These are phyloP conservation scores for Monosporascus sp. DNA, from an alignment of 2,329 filamentous ascomycete species.

Conservation along the genomic window DNA sequence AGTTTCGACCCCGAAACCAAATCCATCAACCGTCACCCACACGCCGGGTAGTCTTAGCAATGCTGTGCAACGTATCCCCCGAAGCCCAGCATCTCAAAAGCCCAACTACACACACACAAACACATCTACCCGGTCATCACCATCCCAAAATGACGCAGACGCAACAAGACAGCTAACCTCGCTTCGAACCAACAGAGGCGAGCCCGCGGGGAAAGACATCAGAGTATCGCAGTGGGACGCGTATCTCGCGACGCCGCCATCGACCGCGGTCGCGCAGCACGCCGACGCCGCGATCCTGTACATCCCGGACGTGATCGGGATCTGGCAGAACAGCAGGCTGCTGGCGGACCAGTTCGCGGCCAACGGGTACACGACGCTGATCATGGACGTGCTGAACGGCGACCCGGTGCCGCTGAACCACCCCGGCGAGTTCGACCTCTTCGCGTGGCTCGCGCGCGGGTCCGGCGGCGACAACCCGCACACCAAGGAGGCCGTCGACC, in stretches of 20 bases:
- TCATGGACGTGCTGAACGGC: constrained; percentile 67
- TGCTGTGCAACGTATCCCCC: not conserved
- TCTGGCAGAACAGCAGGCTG: constrained; percentile 55
- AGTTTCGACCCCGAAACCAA: constrained; percentile 19
- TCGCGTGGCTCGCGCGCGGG: constrained; percentile 38
- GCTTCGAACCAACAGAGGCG: constrained; percentile 33
- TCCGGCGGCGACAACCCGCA: constrained; percentile 44
- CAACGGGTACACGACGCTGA: constrained; percentile 63
- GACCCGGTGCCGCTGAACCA: constrained; percentile 53
- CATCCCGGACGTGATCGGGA: constrained; percentile 44
- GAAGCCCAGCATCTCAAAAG: not conserved
- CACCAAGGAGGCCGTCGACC: constrained; percentile 37
- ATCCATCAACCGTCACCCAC: not conserved
- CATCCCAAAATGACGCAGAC: not conserved
- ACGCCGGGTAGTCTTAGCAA: not conserved
- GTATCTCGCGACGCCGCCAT: constrained; percentile 45
- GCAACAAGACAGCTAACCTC: not conserved
- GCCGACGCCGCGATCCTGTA: constrained; percentile 39
- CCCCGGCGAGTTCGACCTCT: constrained; percentile 35
- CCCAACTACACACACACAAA: not conserved
- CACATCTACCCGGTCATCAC: not conserved
- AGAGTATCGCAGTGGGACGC: constrained; percentile 42
- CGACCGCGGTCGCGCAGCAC: constrained; percentile 28
- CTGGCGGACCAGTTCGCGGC: constrained; percentile 71
- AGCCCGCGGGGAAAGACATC: constrained; percentile 39